Conservation (phyloP, 306 rosid genomes). For the Inga oerstediana region DNA sequence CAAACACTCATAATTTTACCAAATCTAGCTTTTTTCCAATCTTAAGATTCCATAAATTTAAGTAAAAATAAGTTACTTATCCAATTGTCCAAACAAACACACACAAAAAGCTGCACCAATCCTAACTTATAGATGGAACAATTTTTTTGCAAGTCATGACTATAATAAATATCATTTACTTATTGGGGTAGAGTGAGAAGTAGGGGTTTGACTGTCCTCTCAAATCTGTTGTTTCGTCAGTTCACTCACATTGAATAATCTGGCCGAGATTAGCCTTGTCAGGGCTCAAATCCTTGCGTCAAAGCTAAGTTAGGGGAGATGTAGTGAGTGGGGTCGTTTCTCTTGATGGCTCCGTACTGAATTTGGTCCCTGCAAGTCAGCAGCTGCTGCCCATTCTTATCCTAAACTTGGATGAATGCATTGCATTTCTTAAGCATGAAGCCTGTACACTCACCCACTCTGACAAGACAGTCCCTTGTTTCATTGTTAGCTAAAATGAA, state of each 20-base stretch:
- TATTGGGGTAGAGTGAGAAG: not conserved
- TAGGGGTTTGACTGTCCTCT: not conserved
- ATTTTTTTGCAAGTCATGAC: too few relatives aligned
- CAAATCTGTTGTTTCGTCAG: not conserved
- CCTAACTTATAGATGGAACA: not conserved
- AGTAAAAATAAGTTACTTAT: too few relatives aligned
- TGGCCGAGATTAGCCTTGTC: not conserved
- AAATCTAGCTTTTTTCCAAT: too few relatives aligned
- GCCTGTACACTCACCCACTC: not conserved
- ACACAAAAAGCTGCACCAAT: too few relatives aligned
- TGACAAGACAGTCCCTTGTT: not conserved
- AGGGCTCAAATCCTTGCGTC: not conserved
- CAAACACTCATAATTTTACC: too few relatives aligned
- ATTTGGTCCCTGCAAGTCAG: constrained; percentile 20
- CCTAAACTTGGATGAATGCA: constrained; percentile 21
- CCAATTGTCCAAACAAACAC: too few relatives aligned
- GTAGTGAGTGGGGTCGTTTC: not conserved
- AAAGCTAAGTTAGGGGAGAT: not conserved
- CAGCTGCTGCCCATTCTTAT: not conserved
- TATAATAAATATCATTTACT: too few relatives aligned
- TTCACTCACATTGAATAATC: not conserved
- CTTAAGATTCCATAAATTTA: too few relatives aligned
- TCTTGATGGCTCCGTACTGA: constrained; percentile 2
- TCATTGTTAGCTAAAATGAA: not conserved
- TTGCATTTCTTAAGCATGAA: not conserved